These are phyloP conservation scores for Mycena sp. DNA, from an alignment of 1,284 basidiomycete genomes.

Conservation along the genomic window DNA sequence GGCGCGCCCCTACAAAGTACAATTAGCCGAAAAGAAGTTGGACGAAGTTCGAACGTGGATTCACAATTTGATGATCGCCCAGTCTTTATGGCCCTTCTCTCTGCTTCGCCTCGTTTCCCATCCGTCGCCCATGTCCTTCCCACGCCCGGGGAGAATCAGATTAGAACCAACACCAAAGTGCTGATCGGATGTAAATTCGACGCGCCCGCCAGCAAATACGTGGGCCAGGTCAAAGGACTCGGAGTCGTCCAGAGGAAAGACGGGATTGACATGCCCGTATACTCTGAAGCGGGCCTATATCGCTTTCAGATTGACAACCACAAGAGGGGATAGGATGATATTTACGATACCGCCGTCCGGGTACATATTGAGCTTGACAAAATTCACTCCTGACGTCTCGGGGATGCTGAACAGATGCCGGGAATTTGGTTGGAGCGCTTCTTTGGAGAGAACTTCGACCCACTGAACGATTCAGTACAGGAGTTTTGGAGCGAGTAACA, in stretches of 20 bases:
- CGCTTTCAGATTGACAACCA: constrained; percentile 21
- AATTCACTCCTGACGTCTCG: constrained; percentile 68
- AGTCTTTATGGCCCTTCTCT: constrained; percentile 84
- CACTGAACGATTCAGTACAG: constrained; percentile 60
- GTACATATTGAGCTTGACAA: constrained; percentile 94
- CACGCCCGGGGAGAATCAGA: constrained; percentile 89
- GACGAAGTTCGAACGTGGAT: constrained; percentile 38
- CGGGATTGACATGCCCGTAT: constrained; percentile 81
- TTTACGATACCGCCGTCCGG: constrained; percentile 96
- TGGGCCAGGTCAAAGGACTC: constrained; percentile 86
- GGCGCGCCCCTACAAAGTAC: constrained; percentile 61
- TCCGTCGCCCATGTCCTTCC: constrained; percentile 95
- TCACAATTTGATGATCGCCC: constrained; percentile 90
- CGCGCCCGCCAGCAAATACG: constrained; percentile 89
- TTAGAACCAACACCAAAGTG: constrained; percentile 96
- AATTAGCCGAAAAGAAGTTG: constrained; percentile 2
- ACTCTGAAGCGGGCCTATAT: constrained; percentile 85
- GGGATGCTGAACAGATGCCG: constrained; percentile 87
- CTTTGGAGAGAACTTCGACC: constrained; percentile 81
- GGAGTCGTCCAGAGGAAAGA: constrained; percentile 63
- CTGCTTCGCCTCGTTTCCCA: constrained; percentile 98
- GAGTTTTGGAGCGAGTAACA: not conserved
- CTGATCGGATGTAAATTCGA: constrained; percentile 87
- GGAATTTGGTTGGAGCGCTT: constrained; percentile 81
- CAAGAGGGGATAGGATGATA: constrained; percentile 29